phyloP scores from a whole-genome alignment of 768 basidiomycete species.

The Dacryopinax primogenitus region DNA sequence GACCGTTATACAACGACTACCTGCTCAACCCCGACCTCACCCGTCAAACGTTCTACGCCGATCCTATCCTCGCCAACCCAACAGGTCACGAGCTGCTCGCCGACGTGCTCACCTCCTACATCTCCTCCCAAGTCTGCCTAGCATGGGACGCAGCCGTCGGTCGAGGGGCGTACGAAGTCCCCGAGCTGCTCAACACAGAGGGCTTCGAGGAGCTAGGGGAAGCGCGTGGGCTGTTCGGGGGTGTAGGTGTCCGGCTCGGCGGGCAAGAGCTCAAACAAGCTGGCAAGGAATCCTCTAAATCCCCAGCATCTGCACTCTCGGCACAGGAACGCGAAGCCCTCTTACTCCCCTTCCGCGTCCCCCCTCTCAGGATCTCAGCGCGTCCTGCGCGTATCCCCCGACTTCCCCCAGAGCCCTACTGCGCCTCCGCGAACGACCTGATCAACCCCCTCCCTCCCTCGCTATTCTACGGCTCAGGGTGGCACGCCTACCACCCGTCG shows the following conservation, averaged over 20 bases:
- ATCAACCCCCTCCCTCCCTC: constrained; percentile 94
- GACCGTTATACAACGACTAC: constrained; percentile 69
- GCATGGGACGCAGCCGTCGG: constrained; percentile 62
- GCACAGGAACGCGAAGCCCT: constrained; percentile 19
- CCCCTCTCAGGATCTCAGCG: constrained; percentile 54
- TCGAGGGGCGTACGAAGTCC: constrained; percentile 51
- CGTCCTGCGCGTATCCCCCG: constrained; percentile 30
- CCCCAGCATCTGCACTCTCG: constrained; percentile 14
- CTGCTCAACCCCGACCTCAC: constrained; percentile 52
- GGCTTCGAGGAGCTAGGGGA: constrained; percentile 19
- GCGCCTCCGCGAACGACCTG: constrained; percentile 92
- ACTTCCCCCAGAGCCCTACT: constrained; percentile 82
- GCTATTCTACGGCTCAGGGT: constrained; percentile 86
- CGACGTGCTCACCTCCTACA: constrained; percentile 84
- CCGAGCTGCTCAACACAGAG: constrained; percentile 34
- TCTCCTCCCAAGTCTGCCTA: constrained; percentile 77
- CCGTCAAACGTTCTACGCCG: constrained; percentile 59
- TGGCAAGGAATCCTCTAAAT: constrained; percentile 25
- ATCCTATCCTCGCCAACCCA: constrained; percentile 68
- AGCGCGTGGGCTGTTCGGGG: constrained; percentile 63
- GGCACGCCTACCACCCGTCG: constrained; percentile 65
- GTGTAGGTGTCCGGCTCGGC: constrained; percentile 74
- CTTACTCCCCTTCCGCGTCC: constrained; percentile 41
- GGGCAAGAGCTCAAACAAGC: constrained; percentile 26
- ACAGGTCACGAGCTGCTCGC: constrained; percentile 73